Percentiles rank a stretch among this genome's conserved stretches.
Conservation (phyloP, 2,329 filamentous ascomycete genomes). For the Thelonectria discophora region DNA sequence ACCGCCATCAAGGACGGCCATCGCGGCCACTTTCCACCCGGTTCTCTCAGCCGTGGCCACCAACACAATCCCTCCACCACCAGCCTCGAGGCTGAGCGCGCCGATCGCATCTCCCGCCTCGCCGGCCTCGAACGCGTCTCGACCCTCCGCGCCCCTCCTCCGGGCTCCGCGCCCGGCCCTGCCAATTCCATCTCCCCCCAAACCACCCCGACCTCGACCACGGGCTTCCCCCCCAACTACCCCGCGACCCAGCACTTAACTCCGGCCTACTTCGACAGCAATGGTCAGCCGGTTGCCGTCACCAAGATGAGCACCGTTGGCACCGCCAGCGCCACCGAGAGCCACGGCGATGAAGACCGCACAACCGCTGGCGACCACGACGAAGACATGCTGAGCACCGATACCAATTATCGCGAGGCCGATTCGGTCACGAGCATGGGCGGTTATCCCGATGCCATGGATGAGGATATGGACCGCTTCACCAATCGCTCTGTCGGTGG, state of each 20-base stretch:
- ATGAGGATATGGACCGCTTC: conserved; percentile 60
- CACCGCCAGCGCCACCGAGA: conserved; percentile 86
- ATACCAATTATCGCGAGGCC: conserved; percentile 66
- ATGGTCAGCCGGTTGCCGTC: conserved; percentile 71
- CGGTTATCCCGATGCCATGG: conserved; percentile 57
- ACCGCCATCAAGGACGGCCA: conserved; percentile 97
- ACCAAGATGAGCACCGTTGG: conserved; percentile 92
- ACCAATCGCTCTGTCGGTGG: conserved; percentile 58
- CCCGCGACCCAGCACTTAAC: conserved; percentile 54
- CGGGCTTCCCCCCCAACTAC: conserved; percentile 53
- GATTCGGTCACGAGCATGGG: conserved; percentile 66
- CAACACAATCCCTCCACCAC: conserved; percentile 68
- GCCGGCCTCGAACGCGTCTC: conserved; percentile 90
- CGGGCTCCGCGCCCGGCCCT: conserved; percentile 42
- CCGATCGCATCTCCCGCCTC: conserved; percentile 93
- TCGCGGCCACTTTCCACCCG: conserved; percentile 76
- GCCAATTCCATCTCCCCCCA: conserved; percentile 56
- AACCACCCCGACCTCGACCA: conserved; percentile 60
- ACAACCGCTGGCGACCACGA: conserved; percentile 65
- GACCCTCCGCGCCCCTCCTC: conserved; percentile 69
- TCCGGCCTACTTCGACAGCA: conserved; percentile 83
- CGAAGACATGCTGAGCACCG: conserved; percentile 77
- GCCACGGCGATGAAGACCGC: conserved; percentile 66
- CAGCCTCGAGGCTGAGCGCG: conserved; percentile 89
- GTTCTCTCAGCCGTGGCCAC: conserved; percentile 63